phyloP scores from a whole-genome alignment of 164 flowering plant species.

The Annona squamosa region DNA sequence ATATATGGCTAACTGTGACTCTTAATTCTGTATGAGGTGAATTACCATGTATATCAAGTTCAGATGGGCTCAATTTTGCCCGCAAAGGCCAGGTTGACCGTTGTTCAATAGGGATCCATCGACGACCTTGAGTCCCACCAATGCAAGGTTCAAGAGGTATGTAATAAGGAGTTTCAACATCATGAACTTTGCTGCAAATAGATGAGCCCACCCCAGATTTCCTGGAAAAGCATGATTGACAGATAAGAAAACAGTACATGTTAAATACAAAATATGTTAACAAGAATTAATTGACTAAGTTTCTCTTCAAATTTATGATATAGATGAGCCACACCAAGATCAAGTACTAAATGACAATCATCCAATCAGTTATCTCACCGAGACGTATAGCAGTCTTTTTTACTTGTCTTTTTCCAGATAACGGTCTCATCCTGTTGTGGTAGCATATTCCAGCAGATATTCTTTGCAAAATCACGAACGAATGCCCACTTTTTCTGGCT shows the following conservation, averaged over 20 bases:
- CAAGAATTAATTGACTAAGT: not conserved
- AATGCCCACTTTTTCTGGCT: constrained; percentile 62
- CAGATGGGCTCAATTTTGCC: constrained; percentile 45
- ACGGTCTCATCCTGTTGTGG: constrained; percentile 95
- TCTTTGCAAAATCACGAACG: constrained; percentile 49
- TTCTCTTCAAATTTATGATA: not conserved
- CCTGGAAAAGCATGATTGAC: constrained; percentile 37
- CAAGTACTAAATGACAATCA: not conserved
- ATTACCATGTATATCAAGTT: constrained; percentile 66
- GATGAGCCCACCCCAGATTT: constrained; percentile 60
- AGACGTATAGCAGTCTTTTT: constrained; percentile 54
- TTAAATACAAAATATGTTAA: not conserved
- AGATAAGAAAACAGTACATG: constrained; percentile 7
- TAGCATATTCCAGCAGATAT: constrained; percentile 82
- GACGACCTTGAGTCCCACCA: constrained; percentile 72
- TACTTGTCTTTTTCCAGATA: constrained; percentile 85
- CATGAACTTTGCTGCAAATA: constrained; percentile 64
- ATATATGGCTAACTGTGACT: not conserved
- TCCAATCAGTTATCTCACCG: constrained; percentile 38
- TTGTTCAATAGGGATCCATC: constrained; percentile 82
- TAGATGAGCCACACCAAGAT: not conserved
- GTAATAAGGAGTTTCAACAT: constrained; percentile 84
- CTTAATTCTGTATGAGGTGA: not conserved
- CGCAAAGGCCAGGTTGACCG: constrained; percentile 79
- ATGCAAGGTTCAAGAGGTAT: constrained; percentile 68